Evolutionary conservation across 768 basidiomycete genomes (phyloP).

Genomic region (Candolleomyces aberdarensis): DNA sequence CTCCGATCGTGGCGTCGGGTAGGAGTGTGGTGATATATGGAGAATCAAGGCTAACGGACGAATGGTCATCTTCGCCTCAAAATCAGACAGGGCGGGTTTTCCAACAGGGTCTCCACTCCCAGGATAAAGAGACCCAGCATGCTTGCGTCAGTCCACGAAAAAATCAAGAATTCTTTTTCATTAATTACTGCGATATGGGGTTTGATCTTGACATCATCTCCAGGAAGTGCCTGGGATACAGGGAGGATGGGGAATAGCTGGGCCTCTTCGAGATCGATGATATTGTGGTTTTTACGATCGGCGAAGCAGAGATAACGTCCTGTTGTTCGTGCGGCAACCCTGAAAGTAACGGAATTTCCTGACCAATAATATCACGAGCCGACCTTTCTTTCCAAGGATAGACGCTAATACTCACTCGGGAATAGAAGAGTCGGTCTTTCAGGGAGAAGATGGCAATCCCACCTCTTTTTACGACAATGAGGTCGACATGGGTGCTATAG

Average conservation of each 20-base stretch:
- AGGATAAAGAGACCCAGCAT: slow-evolving; percentile 84
- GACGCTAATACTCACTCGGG: slow-evolving; percentile 41
- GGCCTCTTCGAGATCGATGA: slow-evolving; percentile 74
- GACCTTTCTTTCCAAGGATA: background rate
- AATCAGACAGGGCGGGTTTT: background rate
- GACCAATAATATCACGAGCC: background rate
- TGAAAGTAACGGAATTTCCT: slow-evolving; percentile 69
- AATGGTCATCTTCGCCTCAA: background rate
- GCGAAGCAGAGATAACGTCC: slow-evolving; percentile 71
- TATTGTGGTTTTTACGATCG: slow-evolving; percentile 67
- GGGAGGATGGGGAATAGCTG: slow-evolving; percentile 74
- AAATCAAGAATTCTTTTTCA: slow-evolving; percentile 78
- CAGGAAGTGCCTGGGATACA: slow-evolving; percentile 62
- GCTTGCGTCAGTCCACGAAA: slow-evolving; percentile 78
- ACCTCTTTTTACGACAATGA: slow-evolving; percentile 65
- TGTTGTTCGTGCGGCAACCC: slow-evolving; percentile 51
- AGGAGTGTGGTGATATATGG: slow-evolving; percentile 80
- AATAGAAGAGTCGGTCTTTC: slow-evolving; percentile 60
- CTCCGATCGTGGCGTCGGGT: slow-evolving; percentile 72
- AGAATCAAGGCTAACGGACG: slow-evolving; percentile 59
- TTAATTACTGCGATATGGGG: slow-evolving; percentile 76
- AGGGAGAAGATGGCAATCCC: slow-evolving; percentile 63
- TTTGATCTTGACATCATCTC: slow-evolving; percentile 40
- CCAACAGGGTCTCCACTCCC: slow-evolving; percentile 78
- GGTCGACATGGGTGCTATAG: slow-evolving; percentile 35